Conservation (phyloP, 2,329 filamentous ascomycete species). For the Verticillium nubilum region DNA sequence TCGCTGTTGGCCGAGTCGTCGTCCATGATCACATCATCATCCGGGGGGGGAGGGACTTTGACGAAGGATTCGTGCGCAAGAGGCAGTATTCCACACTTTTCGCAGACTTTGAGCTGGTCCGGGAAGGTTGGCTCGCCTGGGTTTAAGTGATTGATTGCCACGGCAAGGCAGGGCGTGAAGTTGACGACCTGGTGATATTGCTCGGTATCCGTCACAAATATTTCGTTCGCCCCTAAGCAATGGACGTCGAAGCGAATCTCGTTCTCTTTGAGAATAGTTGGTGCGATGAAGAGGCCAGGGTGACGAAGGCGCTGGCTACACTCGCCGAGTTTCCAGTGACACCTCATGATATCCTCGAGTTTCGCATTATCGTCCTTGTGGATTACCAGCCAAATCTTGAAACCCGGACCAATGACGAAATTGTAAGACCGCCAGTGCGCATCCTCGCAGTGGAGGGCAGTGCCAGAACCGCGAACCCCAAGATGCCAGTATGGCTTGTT, state of each 20-base stretch:
- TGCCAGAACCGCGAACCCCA: neutral
- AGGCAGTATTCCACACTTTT: neutral
- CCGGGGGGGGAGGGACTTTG: neutral
- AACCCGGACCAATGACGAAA: neutral
- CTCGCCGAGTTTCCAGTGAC: neutral
- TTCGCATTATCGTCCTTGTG: neutral
- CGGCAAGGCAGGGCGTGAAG: neutral
- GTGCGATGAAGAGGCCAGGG: neutral
- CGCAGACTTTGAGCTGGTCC: neutral
- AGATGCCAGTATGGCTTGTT: neutral
- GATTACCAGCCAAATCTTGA: neutral
- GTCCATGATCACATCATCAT: neutral
- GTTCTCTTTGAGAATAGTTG: neutral
- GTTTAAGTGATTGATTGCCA: neutral
- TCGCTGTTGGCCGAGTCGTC: neutral
- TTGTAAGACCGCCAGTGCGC: neutral
- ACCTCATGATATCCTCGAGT: neutral
- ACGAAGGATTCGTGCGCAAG: neutral
- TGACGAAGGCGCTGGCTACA: constrained; percentile 1
- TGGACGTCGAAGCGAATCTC: neutral
- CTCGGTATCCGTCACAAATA: neutral
- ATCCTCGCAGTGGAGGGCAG: neutral
- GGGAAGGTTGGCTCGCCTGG: neutral
- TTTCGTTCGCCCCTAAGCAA: neutral
- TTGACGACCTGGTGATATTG: neutral